Evolutionary conservation across 257 asterid species (phyloP).

Genomic region (Nicotiana obtusifolia): DNA sequence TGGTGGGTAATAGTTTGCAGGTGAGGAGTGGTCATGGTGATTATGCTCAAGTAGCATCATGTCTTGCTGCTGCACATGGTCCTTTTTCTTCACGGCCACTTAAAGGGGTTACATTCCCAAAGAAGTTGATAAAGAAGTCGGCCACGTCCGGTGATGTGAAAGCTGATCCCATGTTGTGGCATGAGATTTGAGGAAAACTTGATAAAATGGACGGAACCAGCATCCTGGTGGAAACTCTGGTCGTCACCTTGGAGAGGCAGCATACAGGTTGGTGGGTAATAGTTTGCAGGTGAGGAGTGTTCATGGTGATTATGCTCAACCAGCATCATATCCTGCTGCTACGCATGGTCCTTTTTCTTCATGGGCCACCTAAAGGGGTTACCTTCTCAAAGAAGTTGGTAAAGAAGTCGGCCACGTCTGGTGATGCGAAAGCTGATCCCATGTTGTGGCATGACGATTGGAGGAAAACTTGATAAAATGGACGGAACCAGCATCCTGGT

Average conservation of each 20-base stretch:
- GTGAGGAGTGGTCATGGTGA: slow-evolving; percentile 25
- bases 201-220: slow-evolving; percentile 55
- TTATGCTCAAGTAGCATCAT: slow-evolving; percentile 37
- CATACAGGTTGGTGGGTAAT: slow-evolving; percentile 75
- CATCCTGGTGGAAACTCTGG: slow-evolving; percentile 56
- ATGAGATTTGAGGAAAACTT: slow-evolving; percentile 82
- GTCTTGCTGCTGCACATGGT: slow-evolving; percentile 27
- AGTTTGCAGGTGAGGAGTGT: slow-evolving; percentile 48
- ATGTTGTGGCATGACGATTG: slow-evolving; percentile 96
- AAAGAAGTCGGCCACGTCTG: slow-evolving; percentile 54
- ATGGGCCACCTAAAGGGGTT: slow-evolving; percentile 80
- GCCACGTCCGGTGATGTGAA: slow-evolving; percentile 65
- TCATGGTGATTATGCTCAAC: slow-evolving; percentile 35
- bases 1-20: slow-evolving; percentile 71
- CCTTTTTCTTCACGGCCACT: slow-evolving; percentile 92
- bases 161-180: slow-evolving; percentile 94
- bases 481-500: slow-evolving; percentile 42
- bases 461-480: slow-evolving; percentile 68
- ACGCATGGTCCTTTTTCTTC: no score
- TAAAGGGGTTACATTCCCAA: slow-evolving; percentile 67
- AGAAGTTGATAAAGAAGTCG: slow-evolving; percentile 50
- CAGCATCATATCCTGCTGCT: slow-evolving; percentile 30
- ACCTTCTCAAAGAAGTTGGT: slow-evolving; percentile 53
- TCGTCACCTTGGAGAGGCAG: slow-evolving; percentile 83
- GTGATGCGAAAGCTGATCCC: slow-evolving; percentile 82